Percentiles rank a stretch among this genome's conserved stretches.
phyloP scores from a whole-genome alignment of 148 eudicot species.

The Dianthus caryophyllus region DNA sequence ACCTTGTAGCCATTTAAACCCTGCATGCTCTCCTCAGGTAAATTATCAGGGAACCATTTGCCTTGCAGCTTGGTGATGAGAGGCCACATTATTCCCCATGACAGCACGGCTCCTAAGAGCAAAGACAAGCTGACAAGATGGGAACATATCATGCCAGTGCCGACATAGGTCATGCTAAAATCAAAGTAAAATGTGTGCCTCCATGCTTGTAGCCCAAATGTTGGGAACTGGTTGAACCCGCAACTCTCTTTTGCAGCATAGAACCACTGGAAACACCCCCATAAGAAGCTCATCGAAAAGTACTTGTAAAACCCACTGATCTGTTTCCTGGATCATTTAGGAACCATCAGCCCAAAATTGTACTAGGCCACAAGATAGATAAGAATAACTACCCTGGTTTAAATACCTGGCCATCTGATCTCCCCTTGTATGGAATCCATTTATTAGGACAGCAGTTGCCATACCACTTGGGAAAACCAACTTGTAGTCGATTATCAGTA shows the following conservation, averaged over 20 bases:
- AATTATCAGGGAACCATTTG: conserved; percentile 51
- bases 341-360: not conserved
- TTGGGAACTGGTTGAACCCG: conserved; percentile 54
- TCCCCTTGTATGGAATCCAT: conserved; percentile 64
- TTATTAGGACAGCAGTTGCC: conserved; percentile 87
- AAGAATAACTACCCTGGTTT: too few species aligned
- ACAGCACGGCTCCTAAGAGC: conserved; percentile 67
- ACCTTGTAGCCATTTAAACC: conserved; percentile 75
- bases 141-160: conserved; percentile 84
- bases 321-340: conserved; percentile 41
- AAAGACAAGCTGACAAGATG: conserved; percentile 72
- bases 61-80: conserved; percentile 49
- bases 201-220: conserved; percentile 50
- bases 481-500: conserved; percentile 69
- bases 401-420: conserved; percentile 59
- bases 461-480: conserved; percentile 71
- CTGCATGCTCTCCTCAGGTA: conserved; percentile 65
- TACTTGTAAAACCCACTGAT: conserved; percentile 38
- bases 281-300: conserved; percentile 68
- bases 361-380: not conserved
- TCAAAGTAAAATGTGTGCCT: conserved; percentile 59
- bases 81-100: conserved; percentile 89
- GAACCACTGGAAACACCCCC: conserved; percentile 75
- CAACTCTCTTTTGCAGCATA: conserved; percentile 38
- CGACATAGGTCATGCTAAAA: conserved; percentile 72